Evolutionary conservation across 2,329 filamentous ascomycete genomes (phyloP).

Genomic region (Exophiala dermatitidis): DNA sequence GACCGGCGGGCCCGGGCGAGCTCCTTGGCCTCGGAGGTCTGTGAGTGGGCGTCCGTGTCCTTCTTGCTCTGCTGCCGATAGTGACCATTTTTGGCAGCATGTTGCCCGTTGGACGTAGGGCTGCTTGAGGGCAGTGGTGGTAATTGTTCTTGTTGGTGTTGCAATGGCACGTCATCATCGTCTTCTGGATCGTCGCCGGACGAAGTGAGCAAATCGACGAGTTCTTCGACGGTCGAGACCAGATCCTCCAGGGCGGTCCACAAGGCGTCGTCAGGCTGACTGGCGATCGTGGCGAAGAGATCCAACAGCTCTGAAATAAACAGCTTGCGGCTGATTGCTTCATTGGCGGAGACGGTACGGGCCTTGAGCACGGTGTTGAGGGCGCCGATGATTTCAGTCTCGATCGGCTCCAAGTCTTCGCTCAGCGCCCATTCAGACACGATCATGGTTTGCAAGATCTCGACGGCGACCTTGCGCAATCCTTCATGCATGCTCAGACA

Average conservation of each 20-base stretch:
- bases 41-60: slow-evolving; percentile 16
- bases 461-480: slow-evolving; percentile 78
- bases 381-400: slow-evolving; percentile 94
- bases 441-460: slow-evolving; percentile 95
- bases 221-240: slow-evolving; percentile 77
- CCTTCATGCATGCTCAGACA: slow-evolving; percentile 94
- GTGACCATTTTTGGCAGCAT: not conserved
- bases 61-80: not conserved
- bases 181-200: slow-evolving; percentile 60
- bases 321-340: slow-evolving; percentile 83
- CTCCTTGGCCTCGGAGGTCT: slow-evolving; percentile 19
- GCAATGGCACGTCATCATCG: not conserved
- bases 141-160: no score
- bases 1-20: slow-evolving; percentile 21
- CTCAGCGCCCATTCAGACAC: slow-evolving; percentile 96
- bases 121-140: no score
- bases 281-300: slow-evolving; percentile 65
- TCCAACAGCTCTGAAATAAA: slow-evolving; percentile 81
- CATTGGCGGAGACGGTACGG: slow-evolving; percentile 63
- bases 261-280: slow-evolving; percentile 62
- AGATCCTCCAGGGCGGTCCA: slow-evolving; percentile 70
- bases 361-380: slow-evolving; percentile 84
- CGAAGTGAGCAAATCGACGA: slow-evolving; percentile 81
- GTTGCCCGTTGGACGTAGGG: not conserved
- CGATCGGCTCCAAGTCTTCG: slow-evolving; percentile 81